Evolutionary conservation across 1,284 basidiomycete genomes (phyloP).

Genomic region (Cryptococcus hybrid): DNA sequence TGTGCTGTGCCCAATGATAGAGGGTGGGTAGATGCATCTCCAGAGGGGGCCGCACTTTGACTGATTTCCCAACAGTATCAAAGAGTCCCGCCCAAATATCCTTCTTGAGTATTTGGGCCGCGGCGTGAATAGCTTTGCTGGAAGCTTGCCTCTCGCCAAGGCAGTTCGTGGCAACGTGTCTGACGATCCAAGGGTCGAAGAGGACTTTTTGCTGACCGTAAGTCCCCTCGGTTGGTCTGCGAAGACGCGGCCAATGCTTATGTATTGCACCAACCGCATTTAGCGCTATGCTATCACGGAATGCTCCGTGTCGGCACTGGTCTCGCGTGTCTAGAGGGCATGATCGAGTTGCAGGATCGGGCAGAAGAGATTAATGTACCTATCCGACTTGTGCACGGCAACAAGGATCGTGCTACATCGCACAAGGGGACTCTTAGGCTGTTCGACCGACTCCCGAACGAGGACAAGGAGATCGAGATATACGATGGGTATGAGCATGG

Average conservation of each 20-base stretch:
- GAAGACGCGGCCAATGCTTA: conserved; percentile 12
- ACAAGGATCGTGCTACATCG: conserved; percentile 52
- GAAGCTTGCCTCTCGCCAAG: conserved; percentile 51
- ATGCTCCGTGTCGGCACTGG: conserved; percentile 53
- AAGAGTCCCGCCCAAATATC: conserved; percentile 48
- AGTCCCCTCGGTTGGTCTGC: conserved; percentile 10
- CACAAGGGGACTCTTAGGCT: conserved; percentile 50
- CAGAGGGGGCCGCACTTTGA: too few relatives aligned
- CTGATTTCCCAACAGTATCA: conserved; percentile 40
- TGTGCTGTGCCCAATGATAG: conserved; percentile 52
- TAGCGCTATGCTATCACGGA: conserved; percentile 53
- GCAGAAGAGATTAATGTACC: conserved; percentile 47
- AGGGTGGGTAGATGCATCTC: conserved; percentile 37
- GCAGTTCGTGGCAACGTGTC: conserved; percentile 54
- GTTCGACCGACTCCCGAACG: conserved; percentile 46
- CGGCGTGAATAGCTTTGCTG: conserved; percentile 48
- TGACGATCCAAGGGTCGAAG: conserved; percentile 55
- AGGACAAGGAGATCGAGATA: conserved; percentile 52
- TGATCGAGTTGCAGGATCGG: conserved; percentile 45
- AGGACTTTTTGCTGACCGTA: conserved; percentile 50
- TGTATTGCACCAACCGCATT: conserved; percentile 1
- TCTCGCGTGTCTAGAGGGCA: conserved; percentile 52
- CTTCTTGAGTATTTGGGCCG: conserved; percentile 48
- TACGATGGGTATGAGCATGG: conserved; percentile 56
- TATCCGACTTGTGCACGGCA: conserved; percentile 54